phyloP scores from a whole-genome alignment of 805 yeast genomes.

The Starmerella etchellsii region DNA sequence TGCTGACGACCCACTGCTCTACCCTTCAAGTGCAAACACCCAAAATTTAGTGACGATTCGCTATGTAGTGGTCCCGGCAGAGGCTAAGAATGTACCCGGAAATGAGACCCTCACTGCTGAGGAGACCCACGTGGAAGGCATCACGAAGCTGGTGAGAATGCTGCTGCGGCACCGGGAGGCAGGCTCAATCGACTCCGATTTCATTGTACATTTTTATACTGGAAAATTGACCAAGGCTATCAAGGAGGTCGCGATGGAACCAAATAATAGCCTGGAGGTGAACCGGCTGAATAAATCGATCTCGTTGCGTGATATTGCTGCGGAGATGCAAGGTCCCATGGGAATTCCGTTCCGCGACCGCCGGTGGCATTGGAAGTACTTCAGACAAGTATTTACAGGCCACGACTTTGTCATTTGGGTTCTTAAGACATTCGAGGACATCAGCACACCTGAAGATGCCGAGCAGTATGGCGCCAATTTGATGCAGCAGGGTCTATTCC shows the following conservation, averaged over 20 bases:
- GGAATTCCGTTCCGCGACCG: conserved; percentile 64
- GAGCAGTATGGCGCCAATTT: conserved; percentile 62
- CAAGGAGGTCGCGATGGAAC: conserved; percentile 36
- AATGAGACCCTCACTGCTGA: conserved; percentile 61
- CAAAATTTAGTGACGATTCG: conserved; percentile 52
- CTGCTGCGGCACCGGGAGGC: conserved; percentile 16
- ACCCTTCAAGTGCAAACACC: conserved; percentile 35
- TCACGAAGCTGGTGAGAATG: conserved; percentile 25
- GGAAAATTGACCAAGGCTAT: conserved; percentile 66
- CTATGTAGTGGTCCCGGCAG: conserved; percentile 73
- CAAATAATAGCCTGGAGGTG: conserved; percentile 8
- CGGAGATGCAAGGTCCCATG: conserved; percentile 47
- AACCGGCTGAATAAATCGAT: conserved; percentile 27
- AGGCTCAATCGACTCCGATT: conserved; percentile 12
- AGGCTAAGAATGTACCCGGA: conserved; percentile 33
- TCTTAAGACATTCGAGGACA: conserved; percentile 62
- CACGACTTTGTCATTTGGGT: conserved; percentile 80
- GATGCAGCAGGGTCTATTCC: conserved; percentile 58
- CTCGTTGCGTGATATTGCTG: conserved; percentile 42
- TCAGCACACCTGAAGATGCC: conserved; percentile 74
- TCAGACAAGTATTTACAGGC: conserved; percentile 69
- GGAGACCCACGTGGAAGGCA: conserved; percentile 86
- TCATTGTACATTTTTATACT: conserved; percentile 54
- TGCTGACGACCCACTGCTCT: conserved; percentile 50
- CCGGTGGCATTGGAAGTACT: conserved; percentile 80